phyloP scores from a whole-genome alignment of 2,329 filamentous ascomycete genomes.

The Colletotrichum higginsianum region DNA sequence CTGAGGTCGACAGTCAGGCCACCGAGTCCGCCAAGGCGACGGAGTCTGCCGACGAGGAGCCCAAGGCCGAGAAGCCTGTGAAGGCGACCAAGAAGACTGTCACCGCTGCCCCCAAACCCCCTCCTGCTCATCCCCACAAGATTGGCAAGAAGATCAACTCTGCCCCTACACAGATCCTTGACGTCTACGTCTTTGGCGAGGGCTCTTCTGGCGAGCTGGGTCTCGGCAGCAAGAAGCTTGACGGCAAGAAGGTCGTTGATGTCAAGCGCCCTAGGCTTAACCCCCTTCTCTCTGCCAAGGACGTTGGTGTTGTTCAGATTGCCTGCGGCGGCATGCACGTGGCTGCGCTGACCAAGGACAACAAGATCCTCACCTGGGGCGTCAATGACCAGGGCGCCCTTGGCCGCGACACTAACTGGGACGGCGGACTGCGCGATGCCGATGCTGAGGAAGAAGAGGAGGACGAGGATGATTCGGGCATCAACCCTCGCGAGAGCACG shows the following conservation, averaged over 20 bases:
- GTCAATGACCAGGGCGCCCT: slow-evolving; percentile 89
- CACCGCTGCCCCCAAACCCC: slow-evolving; percentile 37
- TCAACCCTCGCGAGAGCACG: slow-evolving; percentile 82
- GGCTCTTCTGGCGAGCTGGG: slow-evolving; percentile 87
- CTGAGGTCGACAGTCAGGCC: slow-evolving; percentile 41
- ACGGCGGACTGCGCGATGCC: slow-evolving; percentile 73
- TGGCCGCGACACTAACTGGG: slow-evolving; percentile 79
- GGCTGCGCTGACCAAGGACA: slow-evolving; percentile 82
- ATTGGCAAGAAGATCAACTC: slow-evolving; percentile 63
- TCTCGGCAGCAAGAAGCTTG: slow-evolving; percentile 76
- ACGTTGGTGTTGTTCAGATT: slow-evolving; percentile 79
- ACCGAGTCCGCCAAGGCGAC: slow-evolving; percentile 39
- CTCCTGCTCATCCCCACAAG: slow-evolving; percentile 36
- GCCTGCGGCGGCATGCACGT: slow-evolving; percentile 88
- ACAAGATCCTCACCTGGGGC: slow-evolving; percentile 88
- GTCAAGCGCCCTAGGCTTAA: slow-evolving; percentile 83
- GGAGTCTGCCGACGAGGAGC: slow-evolving; percentile 26
- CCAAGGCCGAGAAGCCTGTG: slow-evolving; percentile 34
- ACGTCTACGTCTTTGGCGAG: slow-evolving; percentile 86
- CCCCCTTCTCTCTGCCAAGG: slow-evolving; percentile 67
- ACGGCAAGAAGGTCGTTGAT: slow-evolving; percentile 75
- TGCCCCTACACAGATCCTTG: slow-evolving; percentile 73
- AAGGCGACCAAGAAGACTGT: slow-evolving; percentile 42
- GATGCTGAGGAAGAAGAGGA: slow-evolving; percentile 56
- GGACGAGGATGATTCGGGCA: slow-evolving; percentile 73